Conservation (phyloP, 768 basidiomycete genomes). For the Hericium rajendrae region DNA sequence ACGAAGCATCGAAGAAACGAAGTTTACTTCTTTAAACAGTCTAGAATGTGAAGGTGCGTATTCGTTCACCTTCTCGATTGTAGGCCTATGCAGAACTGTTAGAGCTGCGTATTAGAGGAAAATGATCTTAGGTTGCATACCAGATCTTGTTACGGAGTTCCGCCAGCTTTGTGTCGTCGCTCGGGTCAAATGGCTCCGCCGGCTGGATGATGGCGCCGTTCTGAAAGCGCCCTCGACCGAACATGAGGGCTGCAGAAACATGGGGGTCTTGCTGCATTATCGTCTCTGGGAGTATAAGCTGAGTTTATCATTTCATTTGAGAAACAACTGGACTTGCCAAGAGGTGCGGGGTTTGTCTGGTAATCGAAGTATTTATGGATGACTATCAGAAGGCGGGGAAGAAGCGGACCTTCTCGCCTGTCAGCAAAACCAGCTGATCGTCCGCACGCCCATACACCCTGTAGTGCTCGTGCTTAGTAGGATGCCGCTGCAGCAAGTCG, state of each 20-base stretch:
- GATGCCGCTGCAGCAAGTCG: neutral
- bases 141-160: neutral
- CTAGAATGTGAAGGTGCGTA: constrained; percentile 35
- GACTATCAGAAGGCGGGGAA: neutral
- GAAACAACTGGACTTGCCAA: neutral
- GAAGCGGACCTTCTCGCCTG: neutral
- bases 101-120: neutral
- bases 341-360: constrained; percentile 3
- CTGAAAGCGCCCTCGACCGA: neutral
- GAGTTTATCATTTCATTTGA: neutral
- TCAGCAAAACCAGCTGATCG: neutral
- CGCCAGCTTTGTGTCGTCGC: neutral
- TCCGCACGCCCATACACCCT: neutral
- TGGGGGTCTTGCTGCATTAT: neutral
- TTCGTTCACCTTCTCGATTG: constrained; percentile 30
- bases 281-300: neutral
- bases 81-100: constrained; percentile 20
- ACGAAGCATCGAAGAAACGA: too few relatives aligned
- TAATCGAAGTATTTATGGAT: neutral
- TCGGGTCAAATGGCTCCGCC: neutral
- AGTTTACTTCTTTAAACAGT: constrained; percentile 34
- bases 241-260: neutral
- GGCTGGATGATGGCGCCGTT: constrained; percentile 1
- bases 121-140: neutral
- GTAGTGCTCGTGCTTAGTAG: neutral